Base-by-base conservation (phyloP, 2,329 filamentous ascomycete genomes). In the Fusarium gaditjirri region DNA sequence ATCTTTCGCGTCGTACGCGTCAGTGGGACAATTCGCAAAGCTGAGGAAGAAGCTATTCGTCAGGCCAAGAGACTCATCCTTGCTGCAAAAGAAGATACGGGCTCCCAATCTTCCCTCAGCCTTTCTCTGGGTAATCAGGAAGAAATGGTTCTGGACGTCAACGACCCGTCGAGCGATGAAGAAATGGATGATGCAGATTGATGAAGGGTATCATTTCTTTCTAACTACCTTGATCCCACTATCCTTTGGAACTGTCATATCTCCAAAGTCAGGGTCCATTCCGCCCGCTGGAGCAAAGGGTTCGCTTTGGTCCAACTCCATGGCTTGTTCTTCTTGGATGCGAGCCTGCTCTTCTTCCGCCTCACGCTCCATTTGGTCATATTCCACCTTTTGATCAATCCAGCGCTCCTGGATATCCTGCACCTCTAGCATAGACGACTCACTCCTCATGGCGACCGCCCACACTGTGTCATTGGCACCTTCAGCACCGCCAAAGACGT, bases 401-500 rank as follows among this genome's bases (percentile, higher is more conserved):
- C 96, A 99, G 68, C 96, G 88, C 84, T 99, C 96, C 82, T 99
- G 96, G 71, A 98, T 91, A 81, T 99, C 95, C 66, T 92, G 86
- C 14, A 94, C 90, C 76, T 97, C 94, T 86, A 97, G 90, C 82
- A 91, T 84, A 36, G 89, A 90, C 39, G 90, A 89, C 65, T 91
- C 90, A 65, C 91, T 90, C 62, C 94, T 90, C 90, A 98, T 97
- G 6, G 96, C 94, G 47, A 98, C 91, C 78, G 97, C 94, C 96
- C 96, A 99, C n/a, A 99, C 90, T 11, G 92, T 95, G 80, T 99
- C 95, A 76, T 98, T 98, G 49, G 94, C 94, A 4, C 94, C 95
- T 80, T 98, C 94, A 0, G 94, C 93, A 9, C 92, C 89, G 0
- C 95, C 95, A 83, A 99, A 98, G 2, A 94, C 93, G 82, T 98